Conservation (phyloP, 2,329 filamentous ascomycete species). For the Fusarium burgessii region DNA sequence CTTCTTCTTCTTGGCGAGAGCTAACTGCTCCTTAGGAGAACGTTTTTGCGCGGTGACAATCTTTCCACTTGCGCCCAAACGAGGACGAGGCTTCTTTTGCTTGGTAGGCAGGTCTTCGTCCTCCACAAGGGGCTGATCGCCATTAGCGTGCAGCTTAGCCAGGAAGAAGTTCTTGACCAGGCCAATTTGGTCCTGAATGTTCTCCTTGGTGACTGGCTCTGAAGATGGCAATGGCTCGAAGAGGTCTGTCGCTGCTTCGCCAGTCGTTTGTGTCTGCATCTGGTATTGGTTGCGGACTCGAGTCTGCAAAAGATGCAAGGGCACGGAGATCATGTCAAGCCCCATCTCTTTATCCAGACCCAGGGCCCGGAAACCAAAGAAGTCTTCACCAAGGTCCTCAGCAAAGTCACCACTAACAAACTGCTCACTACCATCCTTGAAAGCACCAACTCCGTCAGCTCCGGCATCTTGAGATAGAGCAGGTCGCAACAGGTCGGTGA, state of each 20-base stretch:
- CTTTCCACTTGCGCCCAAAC: conserved; percentile 79
- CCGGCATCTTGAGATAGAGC: conserved; percentile 81
- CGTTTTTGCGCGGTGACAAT: conserved; percentile 87
- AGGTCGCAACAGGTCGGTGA: conserved; percentile 92
- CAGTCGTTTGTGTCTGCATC: conserved; percentile 75
- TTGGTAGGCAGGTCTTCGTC: conserved; percentile 96
- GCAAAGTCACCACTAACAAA: conserved; percentile 98
- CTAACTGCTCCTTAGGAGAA: conserved; percentile 83
- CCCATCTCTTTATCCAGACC: conserved; percentile 93
- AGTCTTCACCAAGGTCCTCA: conserved; percentile 97
- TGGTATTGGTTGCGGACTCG: conserved; percentile 89
- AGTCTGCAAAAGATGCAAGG: conserved; percentile 92
- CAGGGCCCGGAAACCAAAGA: conserved; percentile 97
- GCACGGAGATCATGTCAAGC: conserved; percentile 87
- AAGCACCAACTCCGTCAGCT: conserved; percentile 87
- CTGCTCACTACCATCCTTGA: conserved; percentile 96
- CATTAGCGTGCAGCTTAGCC: conserved; percentile 85
- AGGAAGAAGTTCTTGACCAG: conserved; percentile 93
- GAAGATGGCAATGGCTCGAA: conserved; percentile 77
- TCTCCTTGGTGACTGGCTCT: conserved; percentile 83
- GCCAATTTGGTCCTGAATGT: conserved; percentile 82
- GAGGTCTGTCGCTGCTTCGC: conserved; percentile 68
- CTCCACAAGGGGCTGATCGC: conserved; percentile 84
- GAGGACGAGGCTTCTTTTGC: conserved; percentile 80
- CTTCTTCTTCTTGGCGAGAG: conserved; percentile 88